Evolutionary conservation across 2,329 filamentous ascomycete genomes (phyloP).

Genomic region (Triangularia verruculosa): DNA sequence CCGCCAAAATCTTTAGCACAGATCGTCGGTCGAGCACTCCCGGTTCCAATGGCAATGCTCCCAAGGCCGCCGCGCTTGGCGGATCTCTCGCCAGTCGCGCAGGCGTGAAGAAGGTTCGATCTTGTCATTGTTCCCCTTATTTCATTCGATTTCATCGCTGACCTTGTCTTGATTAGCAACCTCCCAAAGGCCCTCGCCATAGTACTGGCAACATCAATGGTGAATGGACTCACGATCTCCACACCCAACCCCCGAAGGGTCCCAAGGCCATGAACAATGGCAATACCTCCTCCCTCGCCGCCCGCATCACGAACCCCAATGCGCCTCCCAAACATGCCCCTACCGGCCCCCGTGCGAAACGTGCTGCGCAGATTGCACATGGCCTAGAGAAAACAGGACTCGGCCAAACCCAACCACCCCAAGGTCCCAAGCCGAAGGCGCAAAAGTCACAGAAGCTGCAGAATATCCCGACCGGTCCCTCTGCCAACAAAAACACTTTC

Average conservation of each 20-base stretch:
- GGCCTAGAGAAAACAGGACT: slow-evolving; percentile 43
- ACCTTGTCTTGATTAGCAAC: slow-evolving; percentile 25
- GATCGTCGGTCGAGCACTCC: slow-evolving; percentile 58
- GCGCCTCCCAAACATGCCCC: neutral
- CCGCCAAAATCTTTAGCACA: slow-evolving; percentile 66
- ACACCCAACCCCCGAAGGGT: slow-evolving; percentile 40
- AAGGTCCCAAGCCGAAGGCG: neutral
- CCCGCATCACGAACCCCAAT: slow-evolving; percentile 26
- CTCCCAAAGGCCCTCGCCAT: slow-evolving; percentile 32
- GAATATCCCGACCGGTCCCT: neutral
- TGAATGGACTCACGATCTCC: slow-evolving; percentile 71
- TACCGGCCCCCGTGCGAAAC: slow-evolving; percentile 24
- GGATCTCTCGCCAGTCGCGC: slow-evolving; percentile 68
- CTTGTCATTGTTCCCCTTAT: neutral
- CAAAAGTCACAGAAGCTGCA: slow-evolving; percentile 24
- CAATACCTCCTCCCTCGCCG: slow-evolving; percentile 40
- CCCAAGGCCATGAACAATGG: slow-evolving; percentile 28
- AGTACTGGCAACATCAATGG: slow-evolving; percentile 58
- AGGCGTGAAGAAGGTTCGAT: slow-evolving; percentile 63
- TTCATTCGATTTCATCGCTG: neutral
- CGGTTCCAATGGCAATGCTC: slow-evolving; percentile 39
- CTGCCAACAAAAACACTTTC: slow-evolving; percentile 27
- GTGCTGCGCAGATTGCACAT: slow-evolving; percentile 42
- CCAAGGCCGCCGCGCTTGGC: slow-evolving; percentile 35
- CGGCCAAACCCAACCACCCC: slow-evolving; percentile 27